These are phyloP conservation scores for Aschersonia sp. DNA, from an alignment of 2,329 filamentous ascomycete genomes.

Conservation along the genomic window DNA sequence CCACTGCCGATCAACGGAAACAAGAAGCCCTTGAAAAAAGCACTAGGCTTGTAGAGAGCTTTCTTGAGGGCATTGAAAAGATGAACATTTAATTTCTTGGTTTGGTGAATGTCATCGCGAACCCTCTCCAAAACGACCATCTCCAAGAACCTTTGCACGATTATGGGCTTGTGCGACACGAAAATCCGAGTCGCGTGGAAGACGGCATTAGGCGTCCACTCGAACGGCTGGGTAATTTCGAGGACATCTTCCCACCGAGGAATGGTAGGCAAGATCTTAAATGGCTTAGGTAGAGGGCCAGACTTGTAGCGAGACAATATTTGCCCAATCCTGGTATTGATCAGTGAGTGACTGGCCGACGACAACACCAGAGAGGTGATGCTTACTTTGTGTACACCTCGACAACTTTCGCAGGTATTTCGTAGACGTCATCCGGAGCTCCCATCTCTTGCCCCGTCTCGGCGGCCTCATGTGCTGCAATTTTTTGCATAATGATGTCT, in stretches of 20 bases:
- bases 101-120: slow-evolving; percentile 88
- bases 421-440: slow-evolving; percentile 62
- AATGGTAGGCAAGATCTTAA: slow-evolving; percentile 89
- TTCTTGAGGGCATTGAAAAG: slow-evolving; percentile 90
- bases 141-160: slow-evolving; percentile 75
- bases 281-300: slow-evolving; percentile 91
- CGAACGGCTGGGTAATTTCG: slow-evolving; percentile 66
- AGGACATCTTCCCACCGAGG: slow-evolving; percentile 85
- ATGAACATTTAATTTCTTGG: slow-evolving; percentile 89
- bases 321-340: slow-evolving; percentile 52
- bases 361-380: neutral
- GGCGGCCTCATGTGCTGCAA: slow-evolving; percentile 74
- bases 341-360: neutral
- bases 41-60: slow-evolving; percentile 79
- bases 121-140: slow-evolving; percentile 79
- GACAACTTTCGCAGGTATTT: slow-evolving; percentile 80
- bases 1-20: slow-evolving; percentile 78
- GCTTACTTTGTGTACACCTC: slow-evolving; percentile 82
- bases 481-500: slow-evolving; percentile 87
- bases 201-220: slow-evolving; percentile 58
- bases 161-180: slow-evolving; percentile 65
- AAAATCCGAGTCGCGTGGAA: slow-evolving; percentile 90
- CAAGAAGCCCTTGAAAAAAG: slow-evolving; percentile 92
- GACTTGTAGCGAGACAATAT: slow-evolving; percentile 89
- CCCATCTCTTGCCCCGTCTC: slow-evolving; percentile 32